Percentiles rank a stretch among this genome's conserved stretches.
Conservation (phyloP, 257 asterid genomes). For the Osmanthus fragrans region DNA sequence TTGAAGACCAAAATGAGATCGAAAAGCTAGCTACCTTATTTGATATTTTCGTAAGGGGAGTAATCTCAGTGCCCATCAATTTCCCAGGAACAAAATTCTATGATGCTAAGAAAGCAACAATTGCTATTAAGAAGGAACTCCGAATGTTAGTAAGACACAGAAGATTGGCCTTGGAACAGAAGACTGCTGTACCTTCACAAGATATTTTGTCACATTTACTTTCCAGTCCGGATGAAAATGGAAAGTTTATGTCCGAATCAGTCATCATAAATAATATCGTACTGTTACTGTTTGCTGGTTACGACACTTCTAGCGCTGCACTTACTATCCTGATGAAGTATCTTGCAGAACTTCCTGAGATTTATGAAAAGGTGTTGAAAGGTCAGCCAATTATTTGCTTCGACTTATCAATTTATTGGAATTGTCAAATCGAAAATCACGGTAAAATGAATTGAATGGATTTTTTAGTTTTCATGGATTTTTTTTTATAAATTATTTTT, state of each 20-base stretch:
- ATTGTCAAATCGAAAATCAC: no score
- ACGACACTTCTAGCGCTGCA: conserved; percentile 69
- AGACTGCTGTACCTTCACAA: conserved; percentile 39
- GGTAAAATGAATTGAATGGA: no score
- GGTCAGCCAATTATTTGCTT: conserved; percentile 35
- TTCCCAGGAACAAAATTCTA: conserved; percentile 70
- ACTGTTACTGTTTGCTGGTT: conserved; percentile 73
- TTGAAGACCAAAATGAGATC: conserved; percentile 54
- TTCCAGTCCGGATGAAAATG: conserved; percentile 51
- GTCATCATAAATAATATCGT: conserved; percentile 62
- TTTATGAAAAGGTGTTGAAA: conserved; percentile 56
- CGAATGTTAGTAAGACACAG: conserved; percentile 49
- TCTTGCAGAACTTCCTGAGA: conserved; percentile 62
- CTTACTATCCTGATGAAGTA: conserved; percentile 56
- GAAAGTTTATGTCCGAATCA: conserved; percentile 60
- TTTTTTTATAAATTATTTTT: no score
- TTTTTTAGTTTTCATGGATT: no score
- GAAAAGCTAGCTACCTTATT: conserved; percentile 51
- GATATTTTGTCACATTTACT: conserved; percentile 81
- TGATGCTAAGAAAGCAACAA: conserved; percentile 53
- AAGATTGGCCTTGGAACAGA: conserved; percentile 45
- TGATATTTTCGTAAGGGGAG: conserved; percentile 60
- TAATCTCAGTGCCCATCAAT: conserved; percentile 57
- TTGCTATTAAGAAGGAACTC: conserved; percentile 45
- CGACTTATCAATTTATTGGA: not conserved